Evolutionary conservation across 73 alveolate genomes (phyloP), one percentile per base, ranked within the genome.

Genomic region (Tetrahymena elliotti): DNA sequence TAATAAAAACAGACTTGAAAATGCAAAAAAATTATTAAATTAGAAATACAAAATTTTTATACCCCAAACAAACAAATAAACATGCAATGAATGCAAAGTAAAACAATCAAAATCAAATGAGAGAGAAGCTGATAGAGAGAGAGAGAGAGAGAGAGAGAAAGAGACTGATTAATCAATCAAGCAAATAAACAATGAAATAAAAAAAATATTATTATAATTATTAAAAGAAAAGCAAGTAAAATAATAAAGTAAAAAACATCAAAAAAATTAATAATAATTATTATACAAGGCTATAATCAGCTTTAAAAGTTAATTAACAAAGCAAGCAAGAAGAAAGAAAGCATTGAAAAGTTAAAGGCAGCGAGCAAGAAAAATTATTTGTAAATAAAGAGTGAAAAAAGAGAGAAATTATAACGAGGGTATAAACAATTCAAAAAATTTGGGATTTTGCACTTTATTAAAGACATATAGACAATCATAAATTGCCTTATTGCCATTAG

Each of bases 381-480:
- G 33, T 68, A 68, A 68, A 18, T 27, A 68, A 68, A 68, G 88
- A 68, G 88, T 68, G 88, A 68, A 68, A 68, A 68, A 68, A 68
- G 88, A 68, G 88, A 68, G 88, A 68, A 68, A 68, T 68, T 68
- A 68, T 68, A 68, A 68, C 88, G 88, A 68, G 88, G 88, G 88
- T 27, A 68, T n/a, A 47, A 8, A 47, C 82, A 47, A 68, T 68
- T n/a, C 3, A 68, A 52, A 31, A 24, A 68, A 31, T 68, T 68
- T 68, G 88, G 88, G 88, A 68, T 68, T 68, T 18, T 47, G 20
- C 27, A 47, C 13, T 47, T n/a, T 68, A 31, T 68, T 68, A 22
- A n/a, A 27, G 8, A 15, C 54, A 68, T 35, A 68, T 16, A 24
- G 88, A 68, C 4, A 22, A 27, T 1, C 4, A 68, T 68, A 27